Evolutionary conservation across 768 basidiomycete genomes (phyloP).

Genomic region (Pholiota molesta): DNA sequence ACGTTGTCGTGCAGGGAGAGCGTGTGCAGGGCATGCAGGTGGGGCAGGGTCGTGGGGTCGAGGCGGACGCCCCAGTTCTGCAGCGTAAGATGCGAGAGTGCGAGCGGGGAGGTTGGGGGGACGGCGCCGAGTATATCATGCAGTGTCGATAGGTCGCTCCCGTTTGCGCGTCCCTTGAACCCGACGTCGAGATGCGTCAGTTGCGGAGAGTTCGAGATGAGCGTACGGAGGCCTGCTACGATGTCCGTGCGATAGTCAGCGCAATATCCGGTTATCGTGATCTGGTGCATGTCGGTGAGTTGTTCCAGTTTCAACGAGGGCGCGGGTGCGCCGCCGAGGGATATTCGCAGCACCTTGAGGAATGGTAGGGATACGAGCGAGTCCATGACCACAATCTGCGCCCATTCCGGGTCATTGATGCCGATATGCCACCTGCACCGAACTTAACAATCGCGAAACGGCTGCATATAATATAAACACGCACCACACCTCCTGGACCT

Average conservation of each 20-base stretch:
- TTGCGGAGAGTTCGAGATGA: conserved; percentile 20
- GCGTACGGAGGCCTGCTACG: conserved; percentile 20
- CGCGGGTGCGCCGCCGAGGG: conserved; percentile 19
- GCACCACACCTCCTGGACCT: conserved; percentile 23
- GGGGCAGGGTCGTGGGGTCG: conserved; percentile 14
- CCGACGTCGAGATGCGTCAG: conserved; percentile 20
- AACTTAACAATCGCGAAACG: background rate
- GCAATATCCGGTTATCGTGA: conserved; percentile 21
- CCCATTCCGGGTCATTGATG: conserved; percentile 24
- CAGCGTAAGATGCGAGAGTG: conserved; percentile 17
- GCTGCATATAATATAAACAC: background rate
- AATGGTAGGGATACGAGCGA: conserved; percentile 20
- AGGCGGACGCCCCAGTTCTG: conserved; percentile 21
- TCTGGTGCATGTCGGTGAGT: conserved; percentile 19
- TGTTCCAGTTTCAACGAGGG: conserved; percentile 19
- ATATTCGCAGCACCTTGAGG: conserved; percentile 18
- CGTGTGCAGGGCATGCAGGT: conserved; percentile 14
- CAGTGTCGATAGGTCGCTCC: conserved; percentile 18
- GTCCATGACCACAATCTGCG: conserved; percentile 24
- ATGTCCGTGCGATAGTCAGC: conserved; percentile 17
- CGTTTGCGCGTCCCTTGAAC: conserved; percentile 12
- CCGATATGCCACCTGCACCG: conserved; percentile 23
- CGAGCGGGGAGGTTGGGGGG: conserved; percentile 10
- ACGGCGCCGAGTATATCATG: conserved; percentile 19
- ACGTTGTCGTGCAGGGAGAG: conserved; percentile 18